Base-by-base conservation (phyloP, 345 rosid genomes). In the Brassica carinata region DNA sequence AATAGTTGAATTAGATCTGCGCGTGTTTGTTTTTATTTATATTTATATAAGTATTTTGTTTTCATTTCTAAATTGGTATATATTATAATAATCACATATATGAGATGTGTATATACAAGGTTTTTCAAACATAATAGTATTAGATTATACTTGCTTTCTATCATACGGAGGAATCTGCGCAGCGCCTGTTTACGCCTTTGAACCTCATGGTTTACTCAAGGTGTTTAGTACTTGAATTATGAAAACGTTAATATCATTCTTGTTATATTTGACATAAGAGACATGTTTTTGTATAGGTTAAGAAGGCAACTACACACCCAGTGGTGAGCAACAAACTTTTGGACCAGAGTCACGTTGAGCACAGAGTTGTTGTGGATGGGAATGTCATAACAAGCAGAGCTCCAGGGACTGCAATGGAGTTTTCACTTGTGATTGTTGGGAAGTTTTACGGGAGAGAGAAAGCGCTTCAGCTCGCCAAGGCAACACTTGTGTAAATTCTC, bases 351-450 rank as follows among this genome's bases (percentile, higher is more conserved):
- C 90, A 89, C 83, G 80, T 78, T 1, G 91, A 90, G 23, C 87
- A 93, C 83, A 85, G 96, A 72, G 94, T 96, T 53, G 88, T 96
- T 78, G 90, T 96, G 4, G 99, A 93, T 71, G 98, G 99, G 74
- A 96, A 91, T 84, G 93, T 93, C 67, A 82, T 96, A 43, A 93
- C 95, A 18, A 96, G 98, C 87, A 87, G 97, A 84, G 96, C 94
- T 6, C 99, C 99, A 3, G 99, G 99, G 78, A 90, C 92, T 17
- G 74, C 99, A 11, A 88, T 90, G 90, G 97, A 93, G 85, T 95
- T 95, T 53, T 89, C 92, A 26, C 86, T 96, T 73, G 96, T 88
- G n/a, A 93, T 90, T 3, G 92, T 90, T 64, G 97, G 89, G 89
- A 93, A 96, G 86, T 76, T 92, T 45, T 88, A 85, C n/a, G 97